Percentiles rank a stretch among this genome's conserved stretches.
Evolutionary conservation across 176 grass and related monocot genomes (phyloP).

Genomic region (Eleusine coracana): DNA sequence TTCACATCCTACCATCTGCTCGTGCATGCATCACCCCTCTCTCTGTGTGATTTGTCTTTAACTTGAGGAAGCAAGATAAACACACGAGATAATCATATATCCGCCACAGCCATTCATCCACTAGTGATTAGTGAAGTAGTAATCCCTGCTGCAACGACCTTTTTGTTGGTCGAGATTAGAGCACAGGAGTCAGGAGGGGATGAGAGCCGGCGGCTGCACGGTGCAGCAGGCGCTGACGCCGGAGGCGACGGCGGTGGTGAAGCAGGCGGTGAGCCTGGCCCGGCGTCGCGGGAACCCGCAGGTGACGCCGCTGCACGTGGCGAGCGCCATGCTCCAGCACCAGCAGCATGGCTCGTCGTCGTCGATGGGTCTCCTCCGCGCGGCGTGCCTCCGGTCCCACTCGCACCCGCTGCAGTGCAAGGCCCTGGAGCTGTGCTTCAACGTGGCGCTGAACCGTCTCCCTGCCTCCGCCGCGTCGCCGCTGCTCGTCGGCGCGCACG

Average conservation of each 20-base stretch:
- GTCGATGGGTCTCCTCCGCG: constrained; percentile 54
- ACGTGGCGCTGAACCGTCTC: constrained; percentile 84
- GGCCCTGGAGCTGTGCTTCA: constrained; percentile 90
- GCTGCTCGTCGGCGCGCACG: constrained; percentile 39
- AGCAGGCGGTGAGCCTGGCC: constrained; percentile 77
- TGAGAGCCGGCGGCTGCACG: constrained; percentile 72
- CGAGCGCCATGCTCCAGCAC: constrained; percentile 69
- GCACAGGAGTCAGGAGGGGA: constrained; percentile 34
- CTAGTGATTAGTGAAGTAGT: neutral
- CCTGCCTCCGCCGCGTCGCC: constrained; percentile 57
- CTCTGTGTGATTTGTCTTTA: neutral
- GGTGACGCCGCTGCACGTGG: constrained; percentile 89
- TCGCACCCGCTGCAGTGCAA: constrained; percentile 85
- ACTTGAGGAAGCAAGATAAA: neutral
- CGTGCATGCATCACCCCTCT: neutral
- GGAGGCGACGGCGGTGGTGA: constrained; percentile 63
- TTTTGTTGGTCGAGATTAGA: neutral
- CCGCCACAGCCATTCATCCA: neutral
- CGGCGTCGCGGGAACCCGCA: constrained; percentile 74
- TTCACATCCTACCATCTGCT: constrained; percentile 1
- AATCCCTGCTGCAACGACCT: neutral
- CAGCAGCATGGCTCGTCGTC: constrained; percentile 14
- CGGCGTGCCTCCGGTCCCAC: constrained; percentile 77
- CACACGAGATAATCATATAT: neutral
- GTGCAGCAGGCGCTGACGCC: constrained; percentile 73